Conservation (phyloP, 2,329 filamentous ascomycete genomes). For the Thielaviopsis musarum region DNA sequence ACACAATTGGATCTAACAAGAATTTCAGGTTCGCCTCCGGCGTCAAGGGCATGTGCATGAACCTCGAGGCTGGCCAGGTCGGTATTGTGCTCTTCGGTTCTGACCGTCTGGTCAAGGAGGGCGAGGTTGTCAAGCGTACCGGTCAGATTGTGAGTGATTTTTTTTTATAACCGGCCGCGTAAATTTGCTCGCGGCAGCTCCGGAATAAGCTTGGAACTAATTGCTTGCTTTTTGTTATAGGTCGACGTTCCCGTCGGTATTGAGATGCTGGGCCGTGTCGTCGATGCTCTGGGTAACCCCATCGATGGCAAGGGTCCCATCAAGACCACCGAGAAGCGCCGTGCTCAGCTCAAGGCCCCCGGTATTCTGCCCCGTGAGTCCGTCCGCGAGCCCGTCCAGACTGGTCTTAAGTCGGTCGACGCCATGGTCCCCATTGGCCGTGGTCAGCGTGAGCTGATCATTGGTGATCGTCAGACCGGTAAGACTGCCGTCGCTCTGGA, state of each 20-base stretch:
- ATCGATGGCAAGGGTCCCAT: slow-evolving; percentile 98
- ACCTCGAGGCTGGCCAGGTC: slow-evolving; percentile 99
- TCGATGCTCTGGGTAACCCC: slow-evolving; percentile 97
- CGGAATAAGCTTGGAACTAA: neutral
- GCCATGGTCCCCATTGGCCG: slow-evolving; percentile 99
- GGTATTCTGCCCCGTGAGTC: slow-evolving; percentile 94
- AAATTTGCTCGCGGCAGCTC: neutral
- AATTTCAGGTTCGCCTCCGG: slow-evolving; percentile 79
- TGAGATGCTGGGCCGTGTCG: slow-evolving; percentile 90
- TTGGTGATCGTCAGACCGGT: slow-evolving; percentile 99
- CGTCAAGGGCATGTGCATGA: slow-evolving; percentile 99
- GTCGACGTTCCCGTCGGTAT: slow-evolving; percentile 90
- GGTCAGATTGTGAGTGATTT: slow-evolving; percentile 76
- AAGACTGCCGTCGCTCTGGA: slow-evolving; percentile 98
- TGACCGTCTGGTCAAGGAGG: slow-evolving; percentile 98
- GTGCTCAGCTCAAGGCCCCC: slow-evolving; percentile 97
- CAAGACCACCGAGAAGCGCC: slow-evolving; percentile 78
- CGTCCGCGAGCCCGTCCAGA: slow-evolving; percentile 98
- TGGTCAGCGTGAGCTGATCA: slow-evolving; percentile 99
- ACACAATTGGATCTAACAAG: neutral
- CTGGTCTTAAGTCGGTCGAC: slow-evolving; percentile 96
- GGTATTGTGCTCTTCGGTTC: slow-evolving; percentile 99
- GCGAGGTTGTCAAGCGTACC: slow-evolving; percentile 98
- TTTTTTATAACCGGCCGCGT: neutral
- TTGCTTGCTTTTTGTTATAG: slow-evolving; percentile 29